These are phyloP conservation scores for Geum urbanum DNA, from an alignment of 306 rosid species.

Conservation along the genomic window DNA sequence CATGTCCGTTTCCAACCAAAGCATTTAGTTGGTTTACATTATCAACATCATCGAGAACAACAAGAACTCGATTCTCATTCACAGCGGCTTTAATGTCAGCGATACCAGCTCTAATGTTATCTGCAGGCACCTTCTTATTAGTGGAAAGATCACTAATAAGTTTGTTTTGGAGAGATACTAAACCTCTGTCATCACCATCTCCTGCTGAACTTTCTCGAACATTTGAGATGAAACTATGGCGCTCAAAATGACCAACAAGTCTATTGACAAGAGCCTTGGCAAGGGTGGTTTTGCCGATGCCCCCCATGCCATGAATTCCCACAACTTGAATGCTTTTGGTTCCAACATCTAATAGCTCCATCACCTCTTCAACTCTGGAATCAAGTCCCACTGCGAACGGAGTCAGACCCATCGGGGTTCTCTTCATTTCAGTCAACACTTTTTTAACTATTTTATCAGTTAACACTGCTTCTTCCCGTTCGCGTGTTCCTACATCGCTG, in stretches of 20 bases:
- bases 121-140: not conserved
- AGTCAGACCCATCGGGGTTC: conserved; percentile 40
- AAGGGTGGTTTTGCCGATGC: conserved; percentile 58
- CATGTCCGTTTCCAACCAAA: conserved; percentile 29
- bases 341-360: conserved; percentile 26
- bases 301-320: conserved; percentile 52
- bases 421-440: conserved; percentile 36
- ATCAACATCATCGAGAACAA: conserved; percentile 63
- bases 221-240: conserved; percentile 40
- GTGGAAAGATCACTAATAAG: conserved; percentile 23
- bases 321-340: conserved; percentile 36
- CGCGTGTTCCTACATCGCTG: conserved; percentile 16
- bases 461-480: not conserved
- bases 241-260: conserved; percentile 30
- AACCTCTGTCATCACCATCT: conserved; percentile 15
- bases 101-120: conserved; percentile 19
- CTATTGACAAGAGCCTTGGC: conserved; percentile 48
- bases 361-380: conserved; percentile 31
- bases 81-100: conserved; percentile 17
- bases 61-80: conserved; percentile 29
- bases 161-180: conserved; percentile 30
- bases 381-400: conserved; percentile 43
- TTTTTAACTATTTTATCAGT: conserved; percentile 26
- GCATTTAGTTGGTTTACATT: conserved; percentile 34
- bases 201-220: conserved; percentile 38